phyloP scores from a whole-genome alignment of 2,329 filamentous ascomycete genomes.

The Clonostachys byssicola region DNA sequence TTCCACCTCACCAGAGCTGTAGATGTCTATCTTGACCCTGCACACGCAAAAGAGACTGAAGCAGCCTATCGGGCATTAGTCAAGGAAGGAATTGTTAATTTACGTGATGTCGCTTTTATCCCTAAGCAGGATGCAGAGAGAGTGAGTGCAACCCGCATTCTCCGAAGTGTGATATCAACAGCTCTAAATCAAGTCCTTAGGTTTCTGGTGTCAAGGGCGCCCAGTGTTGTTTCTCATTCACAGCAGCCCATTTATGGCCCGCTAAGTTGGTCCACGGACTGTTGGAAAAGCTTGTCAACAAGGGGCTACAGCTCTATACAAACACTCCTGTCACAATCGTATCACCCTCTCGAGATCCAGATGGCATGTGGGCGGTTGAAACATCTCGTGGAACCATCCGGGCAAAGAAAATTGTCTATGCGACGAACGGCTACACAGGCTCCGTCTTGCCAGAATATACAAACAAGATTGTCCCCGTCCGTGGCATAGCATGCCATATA shows the following conservation, averaged over 20 bases:
- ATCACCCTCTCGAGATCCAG: not conserved
- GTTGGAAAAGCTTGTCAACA: slow-evolving; percentile 3
- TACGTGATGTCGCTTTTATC: slow-evolving; percentile 14
- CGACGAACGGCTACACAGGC: slow-evolving; percentile 65
- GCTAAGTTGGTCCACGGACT: slow-evolving; percentile 8
- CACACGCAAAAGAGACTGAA: slow-evolving; percentile 13
- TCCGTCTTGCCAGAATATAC: slow-evolving; percentile 54
- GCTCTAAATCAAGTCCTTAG: slow-evolving; percentile 8
- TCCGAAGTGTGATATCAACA: too few species aligned
- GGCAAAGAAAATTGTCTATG: slow-evolving; percentile 53
- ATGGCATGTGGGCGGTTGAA: slow-evolving; percentile 1
- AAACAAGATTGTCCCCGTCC: slow-evolving; percentile 57
- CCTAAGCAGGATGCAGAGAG: slow-evolving; percentile 19
- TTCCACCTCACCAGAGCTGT: slow-evolving; percentile 32
- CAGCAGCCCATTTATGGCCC: slow-evolving; percentile 10
- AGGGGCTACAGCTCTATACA: slow-evolving; percentile 5
- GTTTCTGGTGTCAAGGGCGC: slow-evolving; percentile 19
- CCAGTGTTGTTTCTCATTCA: slow-evolving; percentile 9
- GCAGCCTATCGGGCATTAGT: slow-evolving; percentile 21
- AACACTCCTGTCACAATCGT: slow-evolving; percentile 7
- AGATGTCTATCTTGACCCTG: slow-evolving; percentile 26
- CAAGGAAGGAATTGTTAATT: slow-evolving; percentile 10
- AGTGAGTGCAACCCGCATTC: slow-evolving; percentile 3
- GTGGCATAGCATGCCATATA: slow-evolving; percentile 36
- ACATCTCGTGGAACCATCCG: slow-evolving; percentile 35